Percentiles rank a stretch among this genome's conserved stretches.
These are phyloP conservation scores for Beauveria medogensis DNA, from an alignment of 2,329 filamentous ascomycete genomes.

Conservation along the genomic window DNA sequence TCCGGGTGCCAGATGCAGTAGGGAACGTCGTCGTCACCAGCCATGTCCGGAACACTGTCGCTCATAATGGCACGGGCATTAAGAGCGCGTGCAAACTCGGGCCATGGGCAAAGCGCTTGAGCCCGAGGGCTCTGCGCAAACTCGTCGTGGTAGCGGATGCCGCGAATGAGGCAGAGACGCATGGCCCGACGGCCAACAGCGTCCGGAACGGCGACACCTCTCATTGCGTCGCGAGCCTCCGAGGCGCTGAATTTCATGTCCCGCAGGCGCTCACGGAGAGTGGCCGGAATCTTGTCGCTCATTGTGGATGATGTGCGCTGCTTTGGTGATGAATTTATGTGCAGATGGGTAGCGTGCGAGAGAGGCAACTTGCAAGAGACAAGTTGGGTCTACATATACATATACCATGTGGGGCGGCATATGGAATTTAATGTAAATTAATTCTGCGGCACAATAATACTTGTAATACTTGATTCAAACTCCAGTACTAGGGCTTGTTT, in stretches of 20 bases:
- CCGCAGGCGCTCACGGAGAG: neutral
- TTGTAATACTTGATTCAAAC: too few relatives aligned
- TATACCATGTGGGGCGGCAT: too few relatives aligned
- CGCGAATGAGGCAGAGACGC: neutral
- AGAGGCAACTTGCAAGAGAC: too few relatives aligned
- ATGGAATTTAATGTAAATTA: too few relatives aligned
- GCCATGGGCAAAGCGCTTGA: neutral
- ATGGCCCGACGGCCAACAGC: neutral
- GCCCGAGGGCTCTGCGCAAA: neutral
- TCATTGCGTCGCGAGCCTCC: neutral
- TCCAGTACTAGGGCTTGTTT: too few relatives aligned
- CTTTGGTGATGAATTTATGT: too few relatives aligned
- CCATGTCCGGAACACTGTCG: slow-evolving; percentile 23
- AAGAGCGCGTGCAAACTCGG: slow-evolving; percentile 1
- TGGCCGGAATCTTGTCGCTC: neutral
- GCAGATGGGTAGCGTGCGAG: too few relatives aligned
- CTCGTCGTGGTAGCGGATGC: neutral
- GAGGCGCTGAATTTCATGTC: neutral
- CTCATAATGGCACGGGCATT: slow-evolving; percentile 30
- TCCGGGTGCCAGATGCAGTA: slow-evolving; percentile 35
- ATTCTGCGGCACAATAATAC: too few relatives aligned
- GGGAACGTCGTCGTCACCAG: slow-evolving; percentile 12
- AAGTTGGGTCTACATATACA: fast-evolving
- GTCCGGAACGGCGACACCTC: neutral
- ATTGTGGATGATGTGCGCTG: neutral